Percentiles rank a stretch among this genome's conserved stretches.
Evolutionary conservation across 495 filamentous ascomycete species (phyloP).

Genomic region (Aspergillus carlsbadensis): DNA sequence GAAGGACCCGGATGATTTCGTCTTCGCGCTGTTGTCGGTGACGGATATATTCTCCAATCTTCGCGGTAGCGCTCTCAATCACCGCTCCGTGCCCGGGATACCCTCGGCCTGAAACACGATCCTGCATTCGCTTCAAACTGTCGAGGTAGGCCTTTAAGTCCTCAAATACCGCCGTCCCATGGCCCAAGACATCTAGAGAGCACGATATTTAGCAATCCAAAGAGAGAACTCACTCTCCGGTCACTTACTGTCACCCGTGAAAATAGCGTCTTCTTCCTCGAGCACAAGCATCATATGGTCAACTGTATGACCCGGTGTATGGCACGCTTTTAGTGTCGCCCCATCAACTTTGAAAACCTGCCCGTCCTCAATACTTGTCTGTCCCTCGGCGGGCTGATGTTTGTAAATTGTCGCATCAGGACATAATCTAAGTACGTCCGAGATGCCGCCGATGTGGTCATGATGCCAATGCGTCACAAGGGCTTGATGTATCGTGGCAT

Average conservation of each 20-base stretch:
- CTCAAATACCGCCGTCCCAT: conserved; percentile 92
- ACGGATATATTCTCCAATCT: conserved; percentile 75
- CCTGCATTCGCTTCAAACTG: conserved; percentile 71
- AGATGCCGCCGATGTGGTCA: conserved; percentile 78
- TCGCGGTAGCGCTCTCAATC: conserved; percentile 61
- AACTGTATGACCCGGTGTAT: conserved; percentile 81
- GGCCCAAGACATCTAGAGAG: conserved; percentile 73
- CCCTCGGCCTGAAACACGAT: conserved; percentile 62
- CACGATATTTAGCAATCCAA: background rate
- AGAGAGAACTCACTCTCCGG: background rate
- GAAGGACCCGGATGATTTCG: conserved; percentile 72
- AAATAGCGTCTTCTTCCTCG: conserved; percentile 77
- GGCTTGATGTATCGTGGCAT: conserved; percentile 59
- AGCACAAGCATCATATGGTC: conserved; percentile 81
- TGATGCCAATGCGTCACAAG: conserved; percentile 89
- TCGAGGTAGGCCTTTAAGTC: conserved; percentile 70
- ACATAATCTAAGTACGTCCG: conserved; percentile 60
- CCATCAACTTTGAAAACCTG: conserved; percentile 74
- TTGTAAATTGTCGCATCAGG: conserved; percentile 57
- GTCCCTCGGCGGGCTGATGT: conserved; percentile 40
- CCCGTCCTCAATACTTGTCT: conserved; percentile 59
- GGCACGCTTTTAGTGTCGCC: conserved; percentile 68
- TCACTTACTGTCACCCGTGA: conserved; percentile 78
- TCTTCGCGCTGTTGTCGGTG: conserved; percentile 79
- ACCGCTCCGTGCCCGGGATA: conserved; percentile 89